Percentiles rank a stretch among this genome's conserved stretches.
phyloP scores from a whole-genome alignment of 768 basidiomycete species.

The Leccinum uliginosum region DNA sequence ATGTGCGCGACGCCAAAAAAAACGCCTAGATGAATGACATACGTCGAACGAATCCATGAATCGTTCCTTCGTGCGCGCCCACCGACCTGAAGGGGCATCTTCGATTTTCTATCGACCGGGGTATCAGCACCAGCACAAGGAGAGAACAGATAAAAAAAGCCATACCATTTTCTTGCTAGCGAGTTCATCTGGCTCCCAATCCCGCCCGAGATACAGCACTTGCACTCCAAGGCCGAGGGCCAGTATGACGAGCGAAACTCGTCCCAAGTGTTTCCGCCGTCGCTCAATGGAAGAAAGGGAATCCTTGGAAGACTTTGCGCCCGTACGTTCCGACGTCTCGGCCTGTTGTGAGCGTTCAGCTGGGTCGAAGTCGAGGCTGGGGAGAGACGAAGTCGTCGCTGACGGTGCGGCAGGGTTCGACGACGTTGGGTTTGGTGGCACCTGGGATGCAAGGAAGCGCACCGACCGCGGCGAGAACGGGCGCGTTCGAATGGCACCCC shows the following conservation, averaged over 20 bases:
- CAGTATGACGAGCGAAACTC: constrained; percentile 51
- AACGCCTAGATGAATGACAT: constrained; percentile 31
- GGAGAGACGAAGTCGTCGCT: constrained; percentile 25
- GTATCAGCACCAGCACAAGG: neutral
- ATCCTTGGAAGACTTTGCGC: constrained; percentile 74
- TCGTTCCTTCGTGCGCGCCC: constrained; percentile 59
- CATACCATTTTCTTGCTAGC: constrained; percentile 59
- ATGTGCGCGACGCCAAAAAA: neutral
- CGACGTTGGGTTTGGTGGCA: constrained; percentile 13
- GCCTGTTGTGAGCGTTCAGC: constrained; percentile 36
- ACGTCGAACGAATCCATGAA: constrained; percentile 69
- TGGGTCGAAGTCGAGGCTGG: constrained; percentile 66
- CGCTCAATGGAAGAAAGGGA: constrained; percentile 77
- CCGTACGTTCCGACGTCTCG: constrained; percentile 51
- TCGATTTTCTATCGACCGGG: constrained; percentile 44
- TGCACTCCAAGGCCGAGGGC: constrained; percentile 53
- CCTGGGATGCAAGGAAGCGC: constrained; percentile 21
- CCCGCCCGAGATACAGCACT: constrained; percentile 65
- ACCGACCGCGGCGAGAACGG: constrained; percentile 14
- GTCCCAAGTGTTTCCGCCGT: constrained; percentile 52
- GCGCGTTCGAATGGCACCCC: constrained; percentile 21
- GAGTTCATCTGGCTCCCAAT: constrained; percentile 75
- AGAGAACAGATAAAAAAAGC: constrained; percentile 4
- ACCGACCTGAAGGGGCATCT: constrained; percentile 57
- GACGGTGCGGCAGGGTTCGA: neutral